Base-by-base conservation (phyloP, 1,284 basidiomycete genomes). In the Ustilago tritici region DNA sequence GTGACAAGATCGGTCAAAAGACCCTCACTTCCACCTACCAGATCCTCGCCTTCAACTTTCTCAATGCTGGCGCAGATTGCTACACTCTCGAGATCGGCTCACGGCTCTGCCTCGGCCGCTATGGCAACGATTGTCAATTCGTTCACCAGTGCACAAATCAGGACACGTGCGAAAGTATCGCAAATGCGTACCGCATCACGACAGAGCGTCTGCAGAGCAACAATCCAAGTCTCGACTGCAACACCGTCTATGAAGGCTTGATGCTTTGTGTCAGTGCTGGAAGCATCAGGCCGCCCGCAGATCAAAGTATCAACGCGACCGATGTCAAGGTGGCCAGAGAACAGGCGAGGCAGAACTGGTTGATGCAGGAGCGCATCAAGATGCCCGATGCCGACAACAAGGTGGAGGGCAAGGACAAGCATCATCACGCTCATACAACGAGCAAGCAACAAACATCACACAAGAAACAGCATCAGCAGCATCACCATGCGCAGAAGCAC, bases 11-110 rank as follows among this genome's bases (percentile, higher is more conserved):
- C 84, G 92, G 91, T 66, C 89, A 89, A 41, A 88, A 89, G 19
- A 84, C 92, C 52, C 89, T 90, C 59, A 91, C 89, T 65, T 92
- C 92, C 34, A 92, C 92, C 90, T 93, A 91, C 87, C 92, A 93
- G 86, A 89, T 93, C 56, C 89, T 90, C 2, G 88, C 88, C 14
- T 87, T 90, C 78, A 93, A 93, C 86, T 63, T 87, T 0, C 81
- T 73, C 60, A 78, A 82, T 64, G 89, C 92, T 76, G 87, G 92
- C 79, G 15, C 79, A 0, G 56, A 53, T 3, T 93, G 92, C 88
- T 80, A 85, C 78, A 92, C 92, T 84, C 89, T 93, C 66, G 53
- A 78, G 4, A 86, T 89, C 6, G 90, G 89, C 54, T 90, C 89
- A 91, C 40, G 52, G 10, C 74, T 83, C 61, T 83, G 82, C 43